Conservation (phyloP, 345 rosid genomes). For the Citrus unshiu region DNA sequence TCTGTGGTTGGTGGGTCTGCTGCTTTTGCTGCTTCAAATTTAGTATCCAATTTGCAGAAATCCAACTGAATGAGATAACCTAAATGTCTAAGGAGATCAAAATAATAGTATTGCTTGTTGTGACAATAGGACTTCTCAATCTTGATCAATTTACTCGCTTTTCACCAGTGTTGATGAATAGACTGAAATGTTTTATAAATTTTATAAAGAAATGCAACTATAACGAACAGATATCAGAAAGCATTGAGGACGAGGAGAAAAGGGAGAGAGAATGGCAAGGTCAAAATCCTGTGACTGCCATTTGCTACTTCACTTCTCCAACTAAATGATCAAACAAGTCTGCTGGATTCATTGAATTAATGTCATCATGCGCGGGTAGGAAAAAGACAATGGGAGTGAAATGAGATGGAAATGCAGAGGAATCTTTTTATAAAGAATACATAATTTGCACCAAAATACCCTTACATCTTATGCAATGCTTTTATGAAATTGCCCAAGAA, state of each 20-base stretch:
- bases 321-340: background rate
- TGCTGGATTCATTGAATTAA: background rate
- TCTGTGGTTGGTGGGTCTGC: constrained; percentile 78
- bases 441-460: constrained; percentile 16
- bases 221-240: background rate
- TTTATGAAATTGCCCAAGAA: constrained; percentile 25
- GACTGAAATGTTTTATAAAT: background rate
- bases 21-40: constrained; percentile 77
- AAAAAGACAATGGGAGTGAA: background rate
- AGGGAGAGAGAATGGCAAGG: background rate
- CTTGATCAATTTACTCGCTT: background rate
- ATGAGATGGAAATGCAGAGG: background rate
- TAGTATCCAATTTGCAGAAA: constrained; percentile 84
- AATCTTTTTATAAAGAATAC: constrained; percentile 11
- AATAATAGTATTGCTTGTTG: background rate
- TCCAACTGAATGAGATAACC: constrained; percentile 24
- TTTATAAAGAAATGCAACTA: background rate
- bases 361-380: background rate
- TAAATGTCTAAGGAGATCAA: background rate
- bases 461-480: constrained; percentile 19
- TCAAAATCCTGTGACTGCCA: background rate
- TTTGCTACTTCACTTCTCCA: background rate
- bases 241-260: background rate
- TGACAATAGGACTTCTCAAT: too few relatives aligned
- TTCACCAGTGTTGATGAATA: too few relatives aligned